Base-by-base conservation (phyloP, 306 rosid species). In the Lathyrus tuberosus region DNA sequence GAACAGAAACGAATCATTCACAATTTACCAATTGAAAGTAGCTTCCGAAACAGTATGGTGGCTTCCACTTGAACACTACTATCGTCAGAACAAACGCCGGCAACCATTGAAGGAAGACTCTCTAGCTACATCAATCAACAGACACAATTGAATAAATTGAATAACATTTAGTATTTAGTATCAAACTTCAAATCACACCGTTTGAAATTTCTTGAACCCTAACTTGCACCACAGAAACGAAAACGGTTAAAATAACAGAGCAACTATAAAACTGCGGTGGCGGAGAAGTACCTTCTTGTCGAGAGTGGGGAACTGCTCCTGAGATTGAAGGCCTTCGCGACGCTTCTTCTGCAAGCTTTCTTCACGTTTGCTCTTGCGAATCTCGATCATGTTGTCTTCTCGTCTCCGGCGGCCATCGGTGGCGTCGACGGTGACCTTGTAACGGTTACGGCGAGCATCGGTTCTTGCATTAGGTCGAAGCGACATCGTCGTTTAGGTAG, bases 271-370 rank as follows among this genome's bases (percentile, higher is more conserved):
- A 13, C 15, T 44, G 10, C 38, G 18, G 52, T 9, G 17, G 22
- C 0, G 51, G 18, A 9, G 28, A 33, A 2, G 18, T 16, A 89
- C 96, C 92, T 76, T 81, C 40, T 79, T 83, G 70, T 86, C 92
- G 60, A 81, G 69, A 8, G 79, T 72, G 6, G 87, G 35, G 46
- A 84, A 84, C 71, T 74, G 80, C n/a, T 86, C 88, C 69, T 84
- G 94, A 12, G 85, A 38, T 38, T 71, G 86, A 41, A 86, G 86
- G 33, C 97, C 97, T 73, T 86, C 92, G 38, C 95, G 90, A 51
- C 97, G 95, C 86, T 88, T 91, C 89, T 91, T 88, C 70, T 37
- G 84, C 73, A 91, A 82, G 80, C 87, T 88, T 79, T 88, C 97
- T 47, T 91, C 95, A 31, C 97, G 87, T 70, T 88, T 90, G 79